Base-by-base conservation (phyloP, 768 basidiomycete species). In the Brasilioporus rufonigricans region DNA sequence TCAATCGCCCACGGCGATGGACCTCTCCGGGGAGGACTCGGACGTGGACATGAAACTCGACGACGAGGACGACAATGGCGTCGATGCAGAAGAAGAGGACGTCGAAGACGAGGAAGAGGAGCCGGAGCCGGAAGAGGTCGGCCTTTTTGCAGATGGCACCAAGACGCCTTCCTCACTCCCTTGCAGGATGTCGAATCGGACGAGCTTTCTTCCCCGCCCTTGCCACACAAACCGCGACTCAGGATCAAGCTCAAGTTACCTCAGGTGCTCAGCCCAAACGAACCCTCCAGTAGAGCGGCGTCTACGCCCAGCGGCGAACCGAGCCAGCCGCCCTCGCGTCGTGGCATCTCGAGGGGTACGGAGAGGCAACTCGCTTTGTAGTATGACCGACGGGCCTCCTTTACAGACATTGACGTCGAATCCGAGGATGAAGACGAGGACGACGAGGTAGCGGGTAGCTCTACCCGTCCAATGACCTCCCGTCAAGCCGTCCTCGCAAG, bases 401-500 rank as follows among this genome's bases (percentile, higher is more conserved):
- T 19, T 14, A 21, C 48, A 77, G 76, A 73, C 33, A 67, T 74
- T 26, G 73, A 33, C 14, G 33, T 33, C 39, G 39, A 78, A 57
- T 78, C 77, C 3, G 75, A 73, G 44, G 73, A 73, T 24, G 66
- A 69, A 2, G 75, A 73, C 21, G 74, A 77, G 39, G 51, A 52
- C 14, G 74, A 76, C 21, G 76, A 78, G 33, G 77, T 80, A 45
- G 74, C 69, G 1, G 61, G 63, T 19, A 63, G 55, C 33, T 68
- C 58, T 47, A 70, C 50, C 50, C 70, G 72, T 40, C 78, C 75
- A 7, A 77, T 80, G 75, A 84, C 77, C 27, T 80, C 79, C 1
- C 75, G 88, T 24, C 87, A 90, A 60, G 88, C 88, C 2, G 87
- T 86, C 16, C 73, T 89, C 10, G 84, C 84, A 2, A 85, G 83